phyloP scores from a whole-genome alignment of 2,329 filamentous ascomycete species.

The Orbilia quercus region DNA sequence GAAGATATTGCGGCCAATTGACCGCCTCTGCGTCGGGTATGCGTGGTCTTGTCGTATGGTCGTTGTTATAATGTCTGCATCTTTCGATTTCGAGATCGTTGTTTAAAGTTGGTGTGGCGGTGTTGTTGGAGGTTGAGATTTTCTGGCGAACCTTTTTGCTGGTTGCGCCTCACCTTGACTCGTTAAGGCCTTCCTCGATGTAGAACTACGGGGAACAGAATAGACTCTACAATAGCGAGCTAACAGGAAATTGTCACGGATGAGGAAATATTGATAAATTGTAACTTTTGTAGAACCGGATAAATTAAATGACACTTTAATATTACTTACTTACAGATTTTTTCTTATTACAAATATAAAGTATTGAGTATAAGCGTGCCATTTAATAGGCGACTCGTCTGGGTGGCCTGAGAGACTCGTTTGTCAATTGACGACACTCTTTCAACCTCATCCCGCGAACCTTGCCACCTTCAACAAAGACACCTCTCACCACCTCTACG shows the following conservation, averaged over 20 bases:
- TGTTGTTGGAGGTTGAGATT: constrained; percentile 36
- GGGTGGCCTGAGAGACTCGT: background rate
- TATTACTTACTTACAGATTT: too few relatives aligned
- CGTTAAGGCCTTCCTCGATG: too few relatives aligned
- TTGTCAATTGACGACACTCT: constrained; percentile 11
- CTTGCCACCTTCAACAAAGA: constrained; percentile 3
- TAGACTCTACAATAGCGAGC: too few relatives aligned
- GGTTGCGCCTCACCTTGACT: constrained; percentile 10
- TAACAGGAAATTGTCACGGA: too few relatives aligned
- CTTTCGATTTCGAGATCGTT: constrained; percentile 6
- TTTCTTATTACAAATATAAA: too few relatives aligned
- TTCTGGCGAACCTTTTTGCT: constrained; percentile 18
- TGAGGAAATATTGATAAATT: too few relatives aligned
- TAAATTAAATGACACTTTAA: too few relatives aligned
- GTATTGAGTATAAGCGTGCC: too few relatives aligned
- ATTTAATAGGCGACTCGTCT: too few relatives aligned
- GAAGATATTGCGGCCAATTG: constrained; percentile 34
- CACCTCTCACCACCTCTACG: background rate
- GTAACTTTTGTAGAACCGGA: too few relatives aligned
- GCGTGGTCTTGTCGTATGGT: background rate
- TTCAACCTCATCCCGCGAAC: background rate
- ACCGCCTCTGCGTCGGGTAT: constrained; percentile 32
- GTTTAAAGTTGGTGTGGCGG: constrained; percentile 35
- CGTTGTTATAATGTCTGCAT: constrained; percentile 34
- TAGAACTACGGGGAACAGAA: too few relatives aligned